These are phyloP conservation scores for Russula sp. DNA, from an alignment of 768 basidiomycete species.

Conservation along the genomic window DNA sequence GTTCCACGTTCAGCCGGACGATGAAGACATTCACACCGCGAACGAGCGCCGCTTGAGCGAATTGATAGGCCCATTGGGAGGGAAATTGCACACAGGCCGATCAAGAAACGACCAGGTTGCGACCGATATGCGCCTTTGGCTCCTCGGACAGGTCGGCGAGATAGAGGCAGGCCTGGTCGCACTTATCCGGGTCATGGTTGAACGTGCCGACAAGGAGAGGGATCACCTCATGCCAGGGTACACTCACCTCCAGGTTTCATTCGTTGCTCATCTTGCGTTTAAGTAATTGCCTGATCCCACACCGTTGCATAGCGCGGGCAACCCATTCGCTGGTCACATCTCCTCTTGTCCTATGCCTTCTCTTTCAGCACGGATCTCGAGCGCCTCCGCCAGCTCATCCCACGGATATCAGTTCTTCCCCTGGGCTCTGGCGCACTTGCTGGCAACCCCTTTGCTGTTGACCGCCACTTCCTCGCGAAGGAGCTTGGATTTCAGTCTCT, in stretches of 20 bases:
- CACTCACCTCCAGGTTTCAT: slow-evolving; percentile 86
- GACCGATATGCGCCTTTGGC: slow-evolving; percentile 96
- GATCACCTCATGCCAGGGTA: slow-evolving; percentile 91
- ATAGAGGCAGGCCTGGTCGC: slow-evolving; percentile 64
- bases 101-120: slow-evolving; percentile 98
- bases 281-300: neutral
- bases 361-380: slow-evolving; percentile 88
- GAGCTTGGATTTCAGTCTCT: slow-evolving; percentile 86
- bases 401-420: slow-evolving; percentile 88
- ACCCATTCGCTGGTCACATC: slow-evolving; percentile 98
- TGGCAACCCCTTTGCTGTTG: slow-evolving; percentile 92
- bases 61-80: slow-evolving; percentile 85
- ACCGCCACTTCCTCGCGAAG: slow-evolving; percentile 84
- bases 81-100: slow-evolving; percentile 95
- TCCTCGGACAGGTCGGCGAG: slow-evolving; percentile 66
- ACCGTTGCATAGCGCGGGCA: slow-evolving; percentile 68
- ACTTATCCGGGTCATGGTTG: slow-evolving; percentile 81
- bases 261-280: neutral
- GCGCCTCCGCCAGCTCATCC: slow-evolving; percentile 73
- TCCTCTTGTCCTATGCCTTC: slow-evolving; percentile 90
- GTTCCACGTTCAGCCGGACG: slow-evolving; percentile 77
- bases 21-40: slow-evolving; percentile 98
- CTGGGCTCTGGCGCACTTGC: slow-evolving; percentile 93
- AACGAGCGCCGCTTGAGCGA: slow-evolving; percentile 94
- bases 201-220: slow-evolving; percentile 90